phyloP scores from a whole-genome alignment of 192 early-diverging fungal genomes.

The Entomortierella beljakovae region DNA sequence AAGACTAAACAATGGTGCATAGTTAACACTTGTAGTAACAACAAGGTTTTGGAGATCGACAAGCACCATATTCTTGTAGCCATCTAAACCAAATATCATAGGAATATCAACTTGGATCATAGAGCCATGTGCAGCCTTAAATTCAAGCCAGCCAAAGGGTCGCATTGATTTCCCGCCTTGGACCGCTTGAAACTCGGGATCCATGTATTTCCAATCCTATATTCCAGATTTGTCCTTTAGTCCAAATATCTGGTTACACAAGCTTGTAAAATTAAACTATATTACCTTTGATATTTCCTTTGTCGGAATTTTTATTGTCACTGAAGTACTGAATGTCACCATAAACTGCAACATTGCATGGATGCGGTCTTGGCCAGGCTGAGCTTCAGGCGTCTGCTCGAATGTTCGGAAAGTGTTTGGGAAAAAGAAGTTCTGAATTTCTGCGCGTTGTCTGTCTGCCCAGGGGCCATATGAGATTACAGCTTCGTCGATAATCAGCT shows the following conservation, averaged over 20 bases:
- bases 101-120: slow-evolving; percentile 69
- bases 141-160: slow-evolving; percentile 80
- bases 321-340: slow-evolving; percentile 71
- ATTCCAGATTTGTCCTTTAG: not conserved
- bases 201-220: slow-evolving; percentile 74
- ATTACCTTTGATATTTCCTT: slow-evolving; percentile 79
- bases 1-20: slow-evolving; percentile 65
- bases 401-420: slow-evolving; percentile 71
- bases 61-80: slow-evolving; percentile 66
- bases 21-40: slow-evolving; percentile 76
- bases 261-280: not conserved
- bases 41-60: slow-evolving; percentile 61
- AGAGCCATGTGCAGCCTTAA: slow-evolving; percentile 64
- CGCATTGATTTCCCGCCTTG: slow-evolving; percentile 53
- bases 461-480: slow-evolving; percentile 83
- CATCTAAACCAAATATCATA: slow-evolving; percentile 60
- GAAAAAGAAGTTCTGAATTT: slow-evolving; percentile 80
- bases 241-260: not conserved
- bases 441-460: slow-evolving; percentile 77
- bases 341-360: slow-evolving; percentile 66
- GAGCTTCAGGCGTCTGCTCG: slow-evolving; percentile 57
- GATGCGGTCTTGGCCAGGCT: slow-evolving; percentile 67
- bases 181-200: slow-evolving; percentile 36
- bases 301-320: slow-evolving; percentile 70
- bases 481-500: slow-evolving; percentile 67